These are phyloP conservation scores for Collybia nuda DNA, from an alignment of 768 basidiomycete species.

Conservation along the genomic window DNA sequence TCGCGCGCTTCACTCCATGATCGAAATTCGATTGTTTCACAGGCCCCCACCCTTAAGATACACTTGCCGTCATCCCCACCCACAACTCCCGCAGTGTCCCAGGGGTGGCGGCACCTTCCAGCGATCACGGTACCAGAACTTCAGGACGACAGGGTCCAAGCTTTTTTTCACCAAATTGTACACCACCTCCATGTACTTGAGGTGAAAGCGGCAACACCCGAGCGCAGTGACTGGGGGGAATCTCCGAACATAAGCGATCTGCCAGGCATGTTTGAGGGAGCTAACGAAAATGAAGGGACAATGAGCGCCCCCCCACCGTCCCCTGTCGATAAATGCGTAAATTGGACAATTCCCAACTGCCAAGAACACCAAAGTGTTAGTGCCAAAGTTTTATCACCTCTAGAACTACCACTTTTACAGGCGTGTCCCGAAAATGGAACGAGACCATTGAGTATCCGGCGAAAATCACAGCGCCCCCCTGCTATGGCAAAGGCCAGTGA, in stretches of 20 bases:
- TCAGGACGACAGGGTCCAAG: conserved; percentile 74
- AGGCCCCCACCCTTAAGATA: conserved; percentile 12
- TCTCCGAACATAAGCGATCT: conserved; percentile 16
- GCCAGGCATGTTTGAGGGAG: conserved; percentile 6
- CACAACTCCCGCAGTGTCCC: conserved; percentile 25
- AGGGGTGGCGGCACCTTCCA: conserved; percentile 31
- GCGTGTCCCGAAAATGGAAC: conserved; percentile 24
- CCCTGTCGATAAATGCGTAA: conserved; percentile 3
- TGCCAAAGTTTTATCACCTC: background rate
- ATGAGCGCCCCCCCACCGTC: conserved; percentile 12
- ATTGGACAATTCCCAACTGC: too few relatives aligned
- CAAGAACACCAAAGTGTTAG: too few relatives aligned
- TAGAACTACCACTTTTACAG: background rate
- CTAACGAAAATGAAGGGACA: background rate
- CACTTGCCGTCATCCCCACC: conserved; percentile 20
- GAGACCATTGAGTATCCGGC: conserved; percentile 45
- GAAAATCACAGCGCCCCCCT: conserved; percentile 27
- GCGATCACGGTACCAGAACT: conserved; percentile 65
- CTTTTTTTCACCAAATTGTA: conserved; percentile 85
- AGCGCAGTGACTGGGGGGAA: conserved; percentile 7
- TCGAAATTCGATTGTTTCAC: background rate
- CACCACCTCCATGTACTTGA: conserved; percentile 78
- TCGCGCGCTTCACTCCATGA: conserved; percentile 15
- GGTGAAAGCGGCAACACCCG: conserved; percentile 36
- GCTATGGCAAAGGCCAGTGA: conserved; percentile 28